A percentile compares a stretch with the other conserved stretches of the same genome.
Evolutionary conservation across 495 filamentous ascomycete genomes (phyloP).

Genomic region (Letharia lupina): DNA sequence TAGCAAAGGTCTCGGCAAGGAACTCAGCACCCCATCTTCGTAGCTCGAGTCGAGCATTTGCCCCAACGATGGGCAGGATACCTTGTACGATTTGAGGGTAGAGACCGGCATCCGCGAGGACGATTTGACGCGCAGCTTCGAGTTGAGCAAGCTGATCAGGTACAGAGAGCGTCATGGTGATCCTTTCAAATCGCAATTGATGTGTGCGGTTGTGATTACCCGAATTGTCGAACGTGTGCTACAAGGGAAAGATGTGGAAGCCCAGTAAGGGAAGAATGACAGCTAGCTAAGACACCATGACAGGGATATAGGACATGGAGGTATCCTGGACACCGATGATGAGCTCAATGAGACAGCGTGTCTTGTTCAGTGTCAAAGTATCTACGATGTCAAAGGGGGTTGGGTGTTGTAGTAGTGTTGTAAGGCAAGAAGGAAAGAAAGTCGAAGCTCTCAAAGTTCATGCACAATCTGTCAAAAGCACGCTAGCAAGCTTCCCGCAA

Average conservation of each 20-base stretch:
- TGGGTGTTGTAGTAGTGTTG: background rate
- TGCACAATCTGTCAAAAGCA: background rate
- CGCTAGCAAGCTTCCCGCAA: conserved; percentile 10
- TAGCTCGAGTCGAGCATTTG: conserved; percentile 63
- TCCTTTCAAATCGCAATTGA: background rate
- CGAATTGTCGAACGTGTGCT: background rate
- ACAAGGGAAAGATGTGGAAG: conserved; percentile 1
- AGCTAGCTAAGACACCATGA: conserved; percentile 17
- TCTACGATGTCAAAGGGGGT: background rate
- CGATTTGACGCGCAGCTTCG: conserved; percentile 76
- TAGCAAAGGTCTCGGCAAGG: conserved; percentile 90
- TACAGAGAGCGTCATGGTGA: conserved; percentile 42
- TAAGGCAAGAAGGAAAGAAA: background rate
- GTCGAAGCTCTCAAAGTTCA: background rate
- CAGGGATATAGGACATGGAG: background rate
- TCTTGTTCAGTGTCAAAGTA: background rate
- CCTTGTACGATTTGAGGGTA: conserved; percentile 86
- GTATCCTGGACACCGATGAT: background rate
- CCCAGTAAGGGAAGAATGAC: background rate
- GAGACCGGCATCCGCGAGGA: conserved; percentile 69
- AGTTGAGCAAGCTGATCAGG: conserved; percentile 75
- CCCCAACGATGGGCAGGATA: conserved; percentile 78
- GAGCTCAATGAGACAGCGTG: background rate
- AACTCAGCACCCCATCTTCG: conserved; percentile 96
- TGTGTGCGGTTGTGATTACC: background rate